These are phyloP conservation scores for Pseudogymnoascus sp. DNA, from an alignment of 2,329 filamentous ascomycete species.

Conservation along the genomic window DNA sequence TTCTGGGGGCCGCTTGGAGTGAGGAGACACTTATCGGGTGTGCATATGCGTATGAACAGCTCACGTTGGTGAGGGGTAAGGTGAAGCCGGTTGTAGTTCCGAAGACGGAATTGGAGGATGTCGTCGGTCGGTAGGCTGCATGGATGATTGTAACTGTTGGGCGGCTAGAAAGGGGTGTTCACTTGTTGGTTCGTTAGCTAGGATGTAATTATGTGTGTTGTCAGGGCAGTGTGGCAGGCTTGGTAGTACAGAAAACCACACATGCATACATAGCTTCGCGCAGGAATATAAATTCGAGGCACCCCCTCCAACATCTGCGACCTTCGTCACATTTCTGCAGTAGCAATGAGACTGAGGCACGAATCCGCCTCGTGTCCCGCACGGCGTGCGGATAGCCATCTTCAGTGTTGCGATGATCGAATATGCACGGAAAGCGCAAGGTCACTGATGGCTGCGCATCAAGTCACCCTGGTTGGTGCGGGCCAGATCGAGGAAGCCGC, in stretches of 20 bases:
- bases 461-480: not conserved
- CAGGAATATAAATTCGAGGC: not conserved
- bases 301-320: not conserved
- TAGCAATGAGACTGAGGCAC: not conserved
- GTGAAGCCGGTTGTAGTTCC: constrained; percentile 42
- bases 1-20: constrained; percentile 51
- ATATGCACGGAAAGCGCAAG: too few species aligned
- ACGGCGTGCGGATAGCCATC: not conserved
- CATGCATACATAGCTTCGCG: not conserved
- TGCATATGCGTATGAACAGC: constrained; percentile 57
- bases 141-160: not conserved
- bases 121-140: constrained; percentile 24
- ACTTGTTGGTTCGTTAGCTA: not conserved
- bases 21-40: constrained; percentile 55
- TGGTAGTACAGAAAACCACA: not conserved
- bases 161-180: not conserved
- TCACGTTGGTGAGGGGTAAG: constrained; percentile 35
- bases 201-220: not conserved
- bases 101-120: constrained; percentile 38
- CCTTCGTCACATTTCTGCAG: not conserved
- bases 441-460: not conserved
- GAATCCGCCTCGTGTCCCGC: not conserved
- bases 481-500: not conserved
- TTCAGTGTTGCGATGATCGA: not conserved
- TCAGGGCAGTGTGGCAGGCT: not conserved